Evolutionary conservation across 2,329 filamentous ascomycete species (phyloP), one percentile per base, ranked within the genome.

Genomic region (Pseudophaeomoniella oleicola): DNA sequence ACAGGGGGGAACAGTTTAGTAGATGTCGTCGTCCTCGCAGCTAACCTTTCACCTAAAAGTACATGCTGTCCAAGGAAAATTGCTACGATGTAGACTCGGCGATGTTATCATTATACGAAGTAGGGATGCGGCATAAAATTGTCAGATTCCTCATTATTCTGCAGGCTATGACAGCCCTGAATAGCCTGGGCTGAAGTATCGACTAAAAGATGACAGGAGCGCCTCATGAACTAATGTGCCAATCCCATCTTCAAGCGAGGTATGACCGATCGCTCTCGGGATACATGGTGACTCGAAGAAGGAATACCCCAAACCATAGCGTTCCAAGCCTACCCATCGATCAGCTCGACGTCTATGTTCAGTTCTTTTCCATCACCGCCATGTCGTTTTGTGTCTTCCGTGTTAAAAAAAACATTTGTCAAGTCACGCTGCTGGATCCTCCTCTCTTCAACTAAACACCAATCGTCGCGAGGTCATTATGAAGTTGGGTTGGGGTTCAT

Each of bases 401-500:
- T 27, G 6, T n/a, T n/a, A n/a, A n/a, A n/a, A n/a, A n/a, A n/a
- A n/a, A n/a, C n/a, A n/a, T n/a, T n/a, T n/a, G n/a, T n/a, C n/a
- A n/a, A n/a, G n/a, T n/a, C n/a, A n/a, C n/a, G n/a, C n/a, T n/a
- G n/a, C n/a, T n/a, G n/a, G n/a, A n/a, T n/a, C n/a, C n/a, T n/a
- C 19, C 34, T 12, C 6, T 13, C 15, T 12, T 12, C 17, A n/a
- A 32, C 11, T 19, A 5, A 11, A 5, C 9, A n/a, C 19, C 34
- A 9, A 16, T 14, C 15, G 6, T 10, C 16, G 4, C 11, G 11
- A 14, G 12, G n/a, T 37, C 40, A 54, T 67, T 81, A 84, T 54
- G 75, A 60, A 60, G 75, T 76, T 56, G 81, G 81, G 75, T 85
- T 85, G 64, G 81, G 80, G 77, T 87, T 87, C 81, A 87, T 87